Percentiles rank a stretch among this genome's conserved stretches.
phyloP scores from a whole-genome alignment of 352 stramenopile species.

The Phytophthora podocarpi region DNA sequence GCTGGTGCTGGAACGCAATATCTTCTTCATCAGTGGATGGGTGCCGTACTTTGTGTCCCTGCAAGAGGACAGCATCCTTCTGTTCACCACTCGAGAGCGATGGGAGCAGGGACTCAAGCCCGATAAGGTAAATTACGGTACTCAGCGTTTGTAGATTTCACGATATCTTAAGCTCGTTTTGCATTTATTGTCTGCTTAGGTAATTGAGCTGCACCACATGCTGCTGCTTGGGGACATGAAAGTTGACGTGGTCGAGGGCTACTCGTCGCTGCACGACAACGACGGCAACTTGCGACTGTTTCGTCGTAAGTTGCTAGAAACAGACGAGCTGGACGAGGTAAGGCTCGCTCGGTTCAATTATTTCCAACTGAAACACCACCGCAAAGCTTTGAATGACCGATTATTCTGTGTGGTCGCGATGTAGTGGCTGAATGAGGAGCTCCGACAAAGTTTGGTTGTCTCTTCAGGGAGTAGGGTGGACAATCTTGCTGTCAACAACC shows the following conservation, averaged over 20 bases:
- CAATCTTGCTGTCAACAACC: slow-evolving; percentile 56
- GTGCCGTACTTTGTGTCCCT: slow-evolving; percentile 83
- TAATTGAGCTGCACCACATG: slow-evolving; percentile 73
- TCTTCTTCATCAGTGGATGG: slow-evolving; percentile 88
- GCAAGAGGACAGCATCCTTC: slow-evolving; percentile 77
- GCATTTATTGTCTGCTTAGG: slow-evolving; percentile 40
- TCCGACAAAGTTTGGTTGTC: slow-evolving; percentile 61
- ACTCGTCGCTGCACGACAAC: slow-evolving; percentile 32
- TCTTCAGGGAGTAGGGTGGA: slow-evolving; percentile 48
- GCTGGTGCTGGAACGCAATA: slow-evolving; percentile 77
- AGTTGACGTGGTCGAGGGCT: slow-evolving; percentile 61
- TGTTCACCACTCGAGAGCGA: slow-evolving; percentile 80
- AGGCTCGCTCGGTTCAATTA: background rate
- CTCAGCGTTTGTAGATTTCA: too few relatives aligned
- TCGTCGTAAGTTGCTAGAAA: slow-evolving; percentile 75
- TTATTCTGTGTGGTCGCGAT: background rate
- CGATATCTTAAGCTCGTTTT: background rate
- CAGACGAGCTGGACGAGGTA: slow-evolving; percentile 79
- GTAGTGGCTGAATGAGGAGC: slow-evolving; percentile 77
- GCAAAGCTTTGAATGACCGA: background rate
- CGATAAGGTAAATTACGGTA: slow-evolving; percentile 75
- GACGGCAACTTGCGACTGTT: slow-evolving; percentile 58
- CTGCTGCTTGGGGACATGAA: slow-evolving; percentile 87
- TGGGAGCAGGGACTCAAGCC: slow-evolving; percentile 86
- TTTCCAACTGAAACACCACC: background rate